phyloP scores from a whole-genome alignment of 805 yeast species.

The Sugiyamaella lignohabitans region DNA sequence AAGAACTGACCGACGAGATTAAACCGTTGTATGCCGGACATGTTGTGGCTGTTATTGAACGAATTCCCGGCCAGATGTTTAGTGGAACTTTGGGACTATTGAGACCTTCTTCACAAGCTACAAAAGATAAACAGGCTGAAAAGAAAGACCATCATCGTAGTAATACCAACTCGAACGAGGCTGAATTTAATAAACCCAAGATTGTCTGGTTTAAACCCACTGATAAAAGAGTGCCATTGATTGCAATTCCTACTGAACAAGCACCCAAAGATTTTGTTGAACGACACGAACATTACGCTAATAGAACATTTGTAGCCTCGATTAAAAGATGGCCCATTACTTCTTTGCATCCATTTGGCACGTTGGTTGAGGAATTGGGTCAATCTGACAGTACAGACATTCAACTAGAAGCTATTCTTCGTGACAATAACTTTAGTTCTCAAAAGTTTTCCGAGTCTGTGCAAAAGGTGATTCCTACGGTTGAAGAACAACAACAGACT shows the following conservation, averaged over 20 bases:
- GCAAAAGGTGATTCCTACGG: constrained; percentile 10
- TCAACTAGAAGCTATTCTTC: constrained; percentile 79
- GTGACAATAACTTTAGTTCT: constrained; percentile 49
- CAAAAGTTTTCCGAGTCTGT: constrained; percentile 39
- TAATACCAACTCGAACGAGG: constrained; percentile 2
- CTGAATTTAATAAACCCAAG: constrained; percentile 57
- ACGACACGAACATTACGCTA: constrained; percentile 74
- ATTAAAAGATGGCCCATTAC: constrained; percentile 99
- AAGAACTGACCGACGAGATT: constrained; percentile 85
- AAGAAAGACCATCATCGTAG: constrained; percentile 24
- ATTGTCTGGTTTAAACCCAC: constrained; percentile 99
- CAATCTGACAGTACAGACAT: constrained; percentile 66
- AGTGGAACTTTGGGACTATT: constrained; percentile 90
- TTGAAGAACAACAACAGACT: constrained; percentile 5
- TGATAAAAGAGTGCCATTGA: constrained; percentile 93
- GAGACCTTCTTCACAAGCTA: constrained; percentile 92
- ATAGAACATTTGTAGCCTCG: constrained; percentile 84
- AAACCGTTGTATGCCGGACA: constrained; percentile 97
- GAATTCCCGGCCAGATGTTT: constrained; percentile 94
- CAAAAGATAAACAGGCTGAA: constrained; percentile 54
- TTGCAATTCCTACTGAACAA: constrained; percentile 97
- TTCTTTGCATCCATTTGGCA: constrained; percentile 96
- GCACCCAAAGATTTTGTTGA: constrained; percentile 95
- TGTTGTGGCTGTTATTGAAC: constrained; percentile 94
- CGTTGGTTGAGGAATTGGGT: constrained; percentile 81